phyloP scores from a whole-genome alignment of 805 yeast species.

The Kluyveromyces dobzhanskii region DNA sequence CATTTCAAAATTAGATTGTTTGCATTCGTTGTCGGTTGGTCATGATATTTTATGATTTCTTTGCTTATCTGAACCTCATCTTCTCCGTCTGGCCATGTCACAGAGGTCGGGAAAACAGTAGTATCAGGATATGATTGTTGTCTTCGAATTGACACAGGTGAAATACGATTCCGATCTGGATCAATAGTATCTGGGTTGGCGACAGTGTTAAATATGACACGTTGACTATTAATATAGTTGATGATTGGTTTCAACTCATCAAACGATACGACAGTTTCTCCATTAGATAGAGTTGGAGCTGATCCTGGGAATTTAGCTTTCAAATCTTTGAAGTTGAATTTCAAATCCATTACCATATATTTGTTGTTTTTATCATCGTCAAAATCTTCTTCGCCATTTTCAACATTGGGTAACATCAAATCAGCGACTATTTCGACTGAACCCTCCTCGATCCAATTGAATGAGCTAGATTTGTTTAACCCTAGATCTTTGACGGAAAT shows the following conservation, averaged over 20 bases:
- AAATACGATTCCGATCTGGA: constrained; percentile 17
- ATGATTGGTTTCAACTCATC: constrained; percentile 55
- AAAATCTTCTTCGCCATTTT: constrained; percentile 17
- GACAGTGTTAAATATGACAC: constrained; percentile 17
- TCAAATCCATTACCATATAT: constrained; percentile 62
- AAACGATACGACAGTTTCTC: constrained; percentile 47
- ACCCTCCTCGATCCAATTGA: constrained; percentile 69
- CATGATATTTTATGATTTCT: constrained; percentile 30
- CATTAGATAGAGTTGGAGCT: constrained; percentile 44
- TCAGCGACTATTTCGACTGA: constrained; percentile 64
- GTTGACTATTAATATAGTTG: constrained; percentile 48
- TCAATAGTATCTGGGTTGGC: constrained; percentile 13
- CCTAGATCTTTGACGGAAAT: constrained; percentile 33
- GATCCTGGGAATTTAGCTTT: constrained; percentile 45
- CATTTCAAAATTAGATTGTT: constrained; percentile 29
- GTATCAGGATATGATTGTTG: constrained; percentile 23
- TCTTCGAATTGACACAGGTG: constrained; percentile 23
- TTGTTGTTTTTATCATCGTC: constrained; percentile 20
- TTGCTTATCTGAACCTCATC: constrained; percentile 11
- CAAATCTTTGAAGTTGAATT: constrained; percentile 53
- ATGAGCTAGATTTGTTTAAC: constrained; percentile 32
- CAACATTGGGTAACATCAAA: constrained; percentile 55
- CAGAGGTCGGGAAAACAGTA: constrained; percentile 18
- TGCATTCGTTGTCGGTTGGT: constrained; percentile 18
- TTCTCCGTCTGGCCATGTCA: constrained; percentile 15